These are phyloP conservation scores for Trypanosoma conorhini DNA, from an alignment of 208 protist genomes.

Conservation along the genomic window DNA sequence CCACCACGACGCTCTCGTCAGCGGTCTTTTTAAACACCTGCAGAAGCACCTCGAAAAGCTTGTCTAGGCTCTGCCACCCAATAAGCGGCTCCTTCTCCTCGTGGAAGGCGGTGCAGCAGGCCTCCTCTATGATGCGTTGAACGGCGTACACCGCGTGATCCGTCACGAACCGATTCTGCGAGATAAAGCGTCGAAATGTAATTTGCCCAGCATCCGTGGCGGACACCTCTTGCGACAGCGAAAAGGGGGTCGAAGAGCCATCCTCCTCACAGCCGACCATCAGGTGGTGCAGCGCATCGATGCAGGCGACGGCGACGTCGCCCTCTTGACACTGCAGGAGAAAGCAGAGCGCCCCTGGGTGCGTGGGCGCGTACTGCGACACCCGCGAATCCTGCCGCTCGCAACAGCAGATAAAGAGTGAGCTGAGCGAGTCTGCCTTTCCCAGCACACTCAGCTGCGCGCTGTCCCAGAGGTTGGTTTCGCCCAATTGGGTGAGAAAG, in stretches of 20 bases:
- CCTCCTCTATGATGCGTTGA: conserved; percentile 42
- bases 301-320: conserved; percentile 36
- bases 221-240: conserved; percentile 12
- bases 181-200: conserved; percentile 30
- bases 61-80: conserved; percentile 55
- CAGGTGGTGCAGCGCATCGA: conserved; percentile 49
- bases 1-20: conserved; percentile 24
- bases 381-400: conserved; percentile 47
- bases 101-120: conserved; percentile 52
- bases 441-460: conserved; percentile 43
- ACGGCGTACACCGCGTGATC: conserved; percentile 48
- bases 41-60: conserved; percentile 51
- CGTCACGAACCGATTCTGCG: conserved; percentile 48
- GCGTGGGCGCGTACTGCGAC: conserved; percentile 58
- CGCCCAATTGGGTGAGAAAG: conserved; percentile 58
- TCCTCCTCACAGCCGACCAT: conserved; percentile 28
- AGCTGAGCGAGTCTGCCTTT: conserved; percentile 44
- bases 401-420: conserved; percentile 66
- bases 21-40: conserved; percentile 27
- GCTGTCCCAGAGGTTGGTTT: conserved; percentile 60
- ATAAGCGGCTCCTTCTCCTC: conserved; percentile 35
- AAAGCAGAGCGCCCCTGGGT: conserved; percentile 52
- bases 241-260: conserved; percentile 1
- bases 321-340: conserved; percentile 40
- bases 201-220: conserved; percentile 9